Base-by-base conservation (phyloP, 768 basidiomycete species). In the Boletus subcaerulescens region DNA sequence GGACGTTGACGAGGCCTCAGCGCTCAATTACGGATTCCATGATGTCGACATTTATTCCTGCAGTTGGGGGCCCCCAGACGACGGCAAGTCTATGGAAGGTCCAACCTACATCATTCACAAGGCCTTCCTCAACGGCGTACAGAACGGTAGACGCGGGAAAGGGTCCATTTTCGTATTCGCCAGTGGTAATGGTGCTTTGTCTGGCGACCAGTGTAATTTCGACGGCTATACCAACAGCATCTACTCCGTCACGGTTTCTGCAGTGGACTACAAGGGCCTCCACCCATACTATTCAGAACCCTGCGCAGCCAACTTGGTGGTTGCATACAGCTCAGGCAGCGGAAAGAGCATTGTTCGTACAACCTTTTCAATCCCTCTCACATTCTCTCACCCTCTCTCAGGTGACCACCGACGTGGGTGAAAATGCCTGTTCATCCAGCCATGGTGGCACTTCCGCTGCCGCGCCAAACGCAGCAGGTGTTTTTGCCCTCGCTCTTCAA, bases 161-260 rank as follows among this genome's bases (percentile, higher is more conserved):
- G 97, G 97, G 1, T 93, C 90, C 32, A 79, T 99, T 57, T 98
- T 90, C 60, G 97, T 99, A 26, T 99, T 98, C 65, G 97, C 97
- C 5, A 94, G 92, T 50, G 97, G 97, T 0, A 99, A 99, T 67
- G 97, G 97, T 9, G 97, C 93, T 31, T 81, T 80, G 9, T 80
- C 81, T 51, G 92, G 89, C 17, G 97, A 99, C 66, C 96, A 98
- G 70, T 99, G 97, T 77, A 99, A 99, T 70, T 98, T 99, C 66
- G 96, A 98, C 62, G 97, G 97, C 8, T 99, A 99, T 70, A 99
- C 97, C 13, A 99, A 99, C 68, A 92, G 89, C 64, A 95, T 98
- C 55, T 98, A 92, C 73, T 92, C 91, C 8, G 85, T 99, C 41
- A 99, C 97, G 0, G 93, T 99, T 29, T 87, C 93, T n/a, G 92